A percentile compares a stretch with the other conserved stretches of the same genome.
These are phyloP conservation scores for Plantago major DNA, from an alignment of 257 asterid genomes.

Conservation along the genomic window DNA sequence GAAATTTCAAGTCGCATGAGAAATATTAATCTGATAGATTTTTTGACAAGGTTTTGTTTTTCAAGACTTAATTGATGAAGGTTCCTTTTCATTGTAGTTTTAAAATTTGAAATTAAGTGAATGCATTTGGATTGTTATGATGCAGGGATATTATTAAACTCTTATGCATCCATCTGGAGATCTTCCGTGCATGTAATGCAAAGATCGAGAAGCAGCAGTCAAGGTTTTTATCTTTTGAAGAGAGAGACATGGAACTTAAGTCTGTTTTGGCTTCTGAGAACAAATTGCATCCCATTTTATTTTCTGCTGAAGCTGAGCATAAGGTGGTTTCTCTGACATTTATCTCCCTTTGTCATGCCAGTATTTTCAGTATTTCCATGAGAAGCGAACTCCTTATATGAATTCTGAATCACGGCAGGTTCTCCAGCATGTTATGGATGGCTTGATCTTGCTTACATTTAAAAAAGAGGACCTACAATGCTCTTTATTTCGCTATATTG, in stretches of 20 bases:
- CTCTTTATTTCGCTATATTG: constrained; percentile 68
- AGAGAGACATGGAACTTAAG: constrained; percentile 63
- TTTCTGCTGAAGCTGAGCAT: constrained; percentile 97
- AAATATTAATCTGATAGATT: constrained; percentile 79
- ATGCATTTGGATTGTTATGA: constrained; percentile 23
- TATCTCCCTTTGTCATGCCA: constrained; percentile 15
- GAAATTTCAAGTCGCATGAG: constrained; percentile 83
- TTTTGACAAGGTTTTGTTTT: constrained; percentile 67
- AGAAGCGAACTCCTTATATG: constrained; percentile 22
- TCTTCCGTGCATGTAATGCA: constrained; percentile 60
- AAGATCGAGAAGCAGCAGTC: constrained; percentile 58
- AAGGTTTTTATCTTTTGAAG: constrained; percentile 54
- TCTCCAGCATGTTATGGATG: constrained; percentile 92
- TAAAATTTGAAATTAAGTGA: constrained; percentile 18
- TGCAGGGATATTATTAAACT: constrained; percentile 73
- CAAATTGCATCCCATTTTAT: constrained; percentile 86
- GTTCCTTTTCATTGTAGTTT: constrained; percentile 24
- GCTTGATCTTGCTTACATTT: constrained; percentile 73
- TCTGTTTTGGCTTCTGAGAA: constrained; percentile 70
- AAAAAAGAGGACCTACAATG: constrained; percentile 75
- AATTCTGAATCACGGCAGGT: constrained; percentile 52
- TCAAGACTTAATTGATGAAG: constrained; percentile 16
- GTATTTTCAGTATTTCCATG: constrained; percentile 15
- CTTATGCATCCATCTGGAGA: constrained; percentile 62
- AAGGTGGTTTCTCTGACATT: constrained; percentile 48